A percentile compares a stretch with the other conserved stretches of the same genome.
Evolutionary conservation across 306 rosid genomes (phyloP).

Genomic region (Cucumis hystrix): DNA sequence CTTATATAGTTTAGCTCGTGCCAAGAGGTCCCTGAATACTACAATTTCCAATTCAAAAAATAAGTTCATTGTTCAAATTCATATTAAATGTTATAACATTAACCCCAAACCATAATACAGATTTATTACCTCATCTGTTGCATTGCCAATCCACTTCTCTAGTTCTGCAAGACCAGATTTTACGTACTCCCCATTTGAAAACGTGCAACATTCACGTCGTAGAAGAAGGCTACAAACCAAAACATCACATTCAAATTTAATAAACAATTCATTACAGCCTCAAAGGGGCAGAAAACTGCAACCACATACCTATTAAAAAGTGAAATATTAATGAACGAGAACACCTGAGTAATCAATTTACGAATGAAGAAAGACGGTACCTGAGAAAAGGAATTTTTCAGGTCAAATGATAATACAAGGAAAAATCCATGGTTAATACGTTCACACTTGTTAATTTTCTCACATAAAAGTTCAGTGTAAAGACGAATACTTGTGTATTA

Average conservation of each 20-base stretch:
- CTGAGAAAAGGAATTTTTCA: constrained; percentile 29
- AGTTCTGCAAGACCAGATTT: constrained; percentile 93
- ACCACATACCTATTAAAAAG: constrained; percentile 86
- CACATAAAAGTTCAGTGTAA: background rate
- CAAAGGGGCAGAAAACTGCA: background rate
- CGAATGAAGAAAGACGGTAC: constrained; percentile 97
- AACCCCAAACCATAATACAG: background rate
- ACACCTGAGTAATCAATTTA: constrained; percentile 81
- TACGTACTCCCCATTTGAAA: constrained; percentile 95
- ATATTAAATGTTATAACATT: background rate
- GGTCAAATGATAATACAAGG: background rate
- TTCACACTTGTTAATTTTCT: background rate
- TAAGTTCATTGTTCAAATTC: background rate
- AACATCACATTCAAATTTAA: constrained; percentile 8
- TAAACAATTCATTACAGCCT: constrained; percentile 3
- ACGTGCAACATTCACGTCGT: constrained; percentile 94
- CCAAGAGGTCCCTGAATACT: constrained; percentile 99
- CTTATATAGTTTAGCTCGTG: constrained; percentile 90
- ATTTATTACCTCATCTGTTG: constrained; percentile 52
- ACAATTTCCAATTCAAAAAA: constrained; percentile 17
- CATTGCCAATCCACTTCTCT: constrained; percentile 87
- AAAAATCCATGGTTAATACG: background rate
- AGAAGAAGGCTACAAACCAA: constrained; percentile 54
- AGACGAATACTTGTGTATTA: background rate
- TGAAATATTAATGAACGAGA: constrained; percentile 89